These are phyloP conservation scores for Crotalaria pallida DNA, from an alignment of 306 rosid species.

Conservation along the genomic window DNA sequence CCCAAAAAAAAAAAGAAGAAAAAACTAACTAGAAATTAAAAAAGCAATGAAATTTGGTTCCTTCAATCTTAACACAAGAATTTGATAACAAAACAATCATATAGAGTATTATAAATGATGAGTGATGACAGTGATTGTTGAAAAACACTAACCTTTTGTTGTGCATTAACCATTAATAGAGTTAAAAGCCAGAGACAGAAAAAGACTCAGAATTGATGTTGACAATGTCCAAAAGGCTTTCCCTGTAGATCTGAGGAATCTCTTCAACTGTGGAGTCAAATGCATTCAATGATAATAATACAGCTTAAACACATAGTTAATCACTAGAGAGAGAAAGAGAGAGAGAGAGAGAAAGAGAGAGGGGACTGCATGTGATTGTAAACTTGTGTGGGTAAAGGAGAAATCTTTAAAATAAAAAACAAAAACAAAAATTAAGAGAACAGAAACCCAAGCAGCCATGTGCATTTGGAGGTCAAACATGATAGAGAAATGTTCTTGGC, in stretches of 20 bases:
- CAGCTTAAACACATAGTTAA: conserved; percentile 31
- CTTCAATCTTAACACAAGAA: not conserved
- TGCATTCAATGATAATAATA: conserved; percentile 36
- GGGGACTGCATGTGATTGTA: conserved; percentile 46
- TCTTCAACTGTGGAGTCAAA: conserved; percentile 57
- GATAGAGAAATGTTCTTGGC: conserved; percentile 50
- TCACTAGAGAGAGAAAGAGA: conserved; percentile 16
- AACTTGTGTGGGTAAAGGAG: conserved; percentile 29
- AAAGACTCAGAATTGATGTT: conserved; percentile 18
- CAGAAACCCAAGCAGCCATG: conserved; percentile 90
- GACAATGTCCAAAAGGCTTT: conserved; percentile 36
- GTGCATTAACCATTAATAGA: conserved; percentile 29
- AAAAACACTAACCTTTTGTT: conserved; percentile 33
- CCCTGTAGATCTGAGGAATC: conserved; percentile 81
- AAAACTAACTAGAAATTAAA: not conserved
- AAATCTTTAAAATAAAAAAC: conserved; percentile 14
- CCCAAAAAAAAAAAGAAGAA: not conserved
- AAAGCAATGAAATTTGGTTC: not conserved
- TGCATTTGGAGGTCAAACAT: conserved; percentile 81
- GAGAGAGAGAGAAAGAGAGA: conserved; percentile 17
- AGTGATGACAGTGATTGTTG: conserved; percentile 14
- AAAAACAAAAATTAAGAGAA: conserved; percentile 40
- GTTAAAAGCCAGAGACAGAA: conserved; percentile 12
- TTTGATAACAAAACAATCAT: not conserved
- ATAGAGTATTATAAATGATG: conserved; percentile 14